Conservation (phyloP, 495 filamentous ascomycete species). For the Podospora sp. region DNA sequence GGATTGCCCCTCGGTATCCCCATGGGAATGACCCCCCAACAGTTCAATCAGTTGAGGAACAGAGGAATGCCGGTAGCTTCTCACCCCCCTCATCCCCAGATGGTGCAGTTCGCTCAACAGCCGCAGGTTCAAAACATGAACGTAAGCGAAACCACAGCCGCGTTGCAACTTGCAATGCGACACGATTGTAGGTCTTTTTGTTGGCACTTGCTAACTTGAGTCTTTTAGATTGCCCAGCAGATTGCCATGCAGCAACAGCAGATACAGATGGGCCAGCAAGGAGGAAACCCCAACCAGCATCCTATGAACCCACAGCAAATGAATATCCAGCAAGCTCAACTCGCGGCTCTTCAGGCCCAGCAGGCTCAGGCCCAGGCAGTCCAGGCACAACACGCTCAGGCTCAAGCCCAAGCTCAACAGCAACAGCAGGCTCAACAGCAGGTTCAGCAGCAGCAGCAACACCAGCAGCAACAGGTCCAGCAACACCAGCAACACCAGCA, state of each 20-base stretch:
- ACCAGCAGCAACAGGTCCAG: constrained; percentile 51
- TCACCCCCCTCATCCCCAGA: constrained; percentile 51
- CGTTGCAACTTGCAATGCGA: constrained; percentile 22
- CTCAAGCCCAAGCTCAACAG: constrained; percentile 37
- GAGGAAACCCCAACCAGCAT: constrained; percentile 44
- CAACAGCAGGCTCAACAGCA: constrained; percentile 48
- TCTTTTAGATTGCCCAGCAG: constrained; percentile 28
- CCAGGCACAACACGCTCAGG: constrained; percentile 31
- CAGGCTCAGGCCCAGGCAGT: constrained; percentile 37
- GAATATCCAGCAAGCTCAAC: constrained; percentile 44
- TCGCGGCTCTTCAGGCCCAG: constrained; percentile 20
- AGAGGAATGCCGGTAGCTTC: constrained; percentile 38
- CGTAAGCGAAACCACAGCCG: constrained; percentile 33
- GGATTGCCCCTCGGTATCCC: constrained; percentile 63
- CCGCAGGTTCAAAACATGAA: constrained; percentile 49
- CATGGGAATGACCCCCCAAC: constrained; percentile 44
- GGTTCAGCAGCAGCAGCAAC: constrained; percentile 43
- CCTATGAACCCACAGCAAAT: constrained; percentile 22
- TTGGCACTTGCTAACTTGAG: constrained; percentile 26
- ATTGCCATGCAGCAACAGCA: constrained; percentile 41
- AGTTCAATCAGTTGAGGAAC: constrained; percentile 28
- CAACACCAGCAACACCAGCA: constrained; percentile 54
- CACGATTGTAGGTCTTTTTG: constrained; percentile 21
- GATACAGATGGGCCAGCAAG: constrained; percentile 46
- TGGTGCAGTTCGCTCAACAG: constrained; percentile 49